phyloP scores from a whole-genome alignment of 345 rosid genomes.

The Aurinia saxatilis region DNA sequence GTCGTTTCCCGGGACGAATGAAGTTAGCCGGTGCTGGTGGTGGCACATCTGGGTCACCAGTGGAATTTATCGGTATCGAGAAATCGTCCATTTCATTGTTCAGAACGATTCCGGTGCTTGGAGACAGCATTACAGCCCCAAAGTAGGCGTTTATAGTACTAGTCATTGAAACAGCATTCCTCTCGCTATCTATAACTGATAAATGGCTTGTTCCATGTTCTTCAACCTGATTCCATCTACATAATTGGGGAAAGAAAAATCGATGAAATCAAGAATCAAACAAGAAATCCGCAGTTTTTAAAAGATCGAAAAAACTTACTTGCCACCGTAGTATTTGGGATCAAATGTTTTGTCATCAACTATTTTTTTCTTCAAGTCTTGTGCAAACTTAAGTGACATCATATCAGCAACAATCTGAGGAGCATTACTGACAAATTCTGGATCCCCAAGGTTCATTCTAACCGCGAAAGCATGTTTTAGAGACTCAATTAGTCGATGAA shows the following conservation, averaged over 20 bases:
- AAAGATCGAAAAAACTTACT: conserved; percentile 14
- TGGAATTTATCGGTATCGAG: conserved; percentile 23
- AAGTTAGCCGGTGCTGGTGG: conserved; percentile 43
- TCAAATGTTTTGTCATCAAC: conserved; percentile 43
- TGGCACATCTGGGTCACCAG: background rate
- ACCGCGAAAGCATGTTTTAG: conserved; percentile 56
- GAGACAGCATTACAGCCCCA: conserved; percentile 37
- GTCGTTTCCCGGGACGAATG: conserved; percentile 40
- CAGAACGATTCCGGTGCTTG: conserved; percentile 41
- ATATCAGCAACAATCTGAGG: conserved; percentile 39
- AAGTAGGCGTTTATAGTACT: conserved; percentile 38
- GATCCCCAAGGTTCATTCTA: conserved; percentile 70
- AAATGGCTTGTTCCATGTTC: conserved; percentile 54
- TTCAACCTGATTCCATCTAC: conserved; percentile 42
- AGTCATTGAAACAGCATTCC: conserved; percentile 48
- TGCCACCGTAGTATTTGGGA: conserved; percentile 40
- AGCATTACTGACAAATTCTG: conserved; percentile 34
- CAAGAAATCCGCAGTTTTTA: background rate
- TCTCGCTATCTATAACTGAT: conserved; percentile 34
- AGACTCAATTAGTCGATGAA: conserved; percentile 52
- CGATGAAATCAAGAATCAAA: background rate
- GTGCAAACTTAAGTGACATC: conserved; percentile 49
- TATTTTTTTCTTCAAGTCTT: conserved; percentile 37
- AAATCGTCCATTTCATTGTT: conserved; percentile 64
- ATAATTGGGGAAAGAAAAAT: background rate